phyloP scores from a whole-genome alignment of 345 rosid genomes.

The Trapa bicornis region DNA sequence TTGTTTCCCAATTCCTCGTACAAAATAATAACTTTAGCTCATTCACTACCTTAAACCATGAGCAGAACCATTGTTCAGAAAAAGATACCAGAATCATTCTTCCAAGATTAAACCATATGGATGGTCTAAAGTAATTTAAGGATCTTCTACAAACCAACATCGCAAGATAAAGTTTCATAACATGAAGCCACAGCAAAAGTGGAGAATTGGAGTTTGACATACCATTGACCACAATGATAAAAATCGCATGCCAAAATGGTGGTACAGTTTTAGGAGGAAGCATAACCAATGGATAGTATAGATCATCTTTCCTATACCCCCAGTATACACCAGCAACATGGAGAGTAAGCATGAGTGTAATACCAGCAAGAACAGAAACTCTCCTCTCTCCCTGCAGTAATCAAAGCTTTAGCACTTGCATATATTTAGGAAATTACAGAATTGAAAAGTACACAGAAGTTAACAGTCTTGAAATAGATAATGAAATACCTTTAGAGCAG shows the following conservation, averaged over 20 bases:
- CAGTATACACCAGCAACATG: constrained; percentile 85
- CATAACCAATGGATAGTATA: constrained; percentile 79
- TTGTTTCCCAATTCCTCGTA: neutral
- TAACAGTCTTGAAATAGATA: neutral
- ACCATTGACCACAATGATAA: constrained; percentile 93
- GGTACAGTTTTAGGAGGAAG: constrained; percentile 95
- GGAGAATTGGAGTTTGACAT: constrained; percentile 20
- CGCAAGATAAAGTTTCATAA: neutral
- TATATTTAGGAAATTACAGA: neutral
- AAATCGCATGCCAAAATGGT: constrained; percentile 98
- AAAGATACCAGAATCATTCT: neutral
- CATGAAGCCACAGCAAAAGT: neutral
- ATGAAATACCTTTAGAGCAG: constrained; percentile 71
- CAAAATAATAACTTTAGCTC: neutral
- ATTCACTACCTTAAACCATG: neutral
- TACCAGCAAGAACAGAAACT: constrained; percentile 59
- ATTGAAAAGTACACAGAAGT: too few species aligned
- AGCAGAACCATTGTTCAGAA: neutral
- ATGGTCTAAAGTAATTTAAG: neutral
- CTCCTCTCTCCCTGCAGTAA: constrained; percentile 90
- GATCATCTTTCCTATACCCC: constrained; percentile 92
- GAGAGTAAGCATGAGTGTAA: constrained; percentile 50
- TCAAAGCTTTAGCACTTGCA: constrained; percentile 15
- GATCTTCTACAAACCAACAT: neutral
- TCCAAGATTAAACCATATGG: neutral